Base-by-base conservation (phyloP, 352 stramenopile species). In the Thraustotheca clavata region DNA sequence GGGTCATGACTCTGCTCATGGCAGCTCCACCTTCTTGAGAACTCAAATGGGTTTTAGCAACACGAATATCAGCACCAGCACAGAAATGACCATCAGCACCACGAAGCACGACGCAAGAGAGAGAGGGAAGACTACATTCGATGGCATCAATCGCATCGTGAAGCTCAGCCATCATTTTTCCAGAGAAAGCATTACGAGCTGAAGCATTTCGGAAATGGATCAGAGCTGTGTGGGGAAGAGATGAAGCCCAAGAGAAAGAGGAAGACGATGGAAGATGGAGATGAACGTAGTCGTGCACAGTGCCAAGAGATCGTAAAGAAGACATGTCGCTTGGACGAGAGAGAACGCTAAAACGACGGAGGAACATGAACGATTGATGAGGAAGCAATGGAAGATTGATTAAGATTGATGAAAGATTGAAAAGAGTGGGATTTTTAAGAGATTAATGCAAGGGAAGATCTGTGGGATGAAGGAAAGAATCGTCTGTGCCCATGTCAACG, bases 131-230 rank as follows among this genome's bases (percentile, higher is more conserved):
- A 35, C 88, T 75, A 18, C 73, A 41, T 57, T 92, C 83, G 20
- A 94, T 67, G n/a, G 72, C 9, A 11, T 72, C 57, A 29, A 95
- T 77, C 22, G 84, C 70, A 48, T 94, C 81, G 0, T 74, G 73
- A 33, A 96, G 74, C 59, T 96, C 71, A 6, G 83, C 81, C 86
- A 96, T 96, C 86, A 96, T 96, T 24, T 80, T 88, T 34, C 86
- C 87, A 50, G 77, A 91, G 33, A 96, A 69, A 12, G 86, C 80
- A 49, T 91, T 92, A 38, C 81, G 69, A 5, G 76, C 78, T 11
- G 75, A 70, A 35, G 79, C 76, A 60, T 88, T 92, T 66, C 85
- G 71, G 62, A 91, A 75, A 67, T 89, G 77, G 12, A 91, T n/a
- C 29, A 87, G 67, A 4, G 79, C 79, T 29, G 73, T 85, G 46